Evolutionary conservation across 129 eudicot genomes (phyloP), one percentile per base, ranked within the genome.

Genomic region (Sambucus nigra): DNA sequence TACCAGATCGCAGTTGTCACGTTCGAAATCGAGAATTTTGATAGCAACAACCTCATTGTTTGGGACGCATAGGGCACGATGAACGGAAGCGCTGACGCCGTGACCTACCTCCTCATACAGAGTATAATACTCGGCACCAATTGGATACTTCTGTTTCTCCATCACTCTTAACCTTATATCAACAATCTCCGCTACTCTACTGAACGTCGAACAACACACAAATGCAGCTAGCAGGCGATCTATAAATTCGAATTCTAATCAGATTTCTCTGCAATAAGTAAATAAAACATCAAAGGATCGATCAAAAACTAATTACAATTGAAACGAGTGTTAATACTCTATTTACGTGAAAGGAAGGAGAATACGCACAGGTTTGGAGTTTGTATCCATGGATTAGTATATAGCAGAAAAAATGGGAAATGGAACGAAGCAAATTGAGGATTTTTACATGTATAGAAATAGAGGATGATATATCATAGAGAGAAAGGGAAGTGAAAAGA

Each of bases 21-120:
- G 89, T 59, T 91, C 99, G 39, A 79, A 83, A 72, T 91, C 99
- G 38, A 91, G 82, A 41, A 83, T 73, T 66, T 91, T 91, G 65
- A 91, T 70, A 1, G 99, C 99, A 27, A 91, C 99, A 20, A 86
- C 39, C 70, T 91, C 99, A 45, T 82, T 70, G 65, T 28, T 59
- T 3, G 94, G 80, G 19, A 59, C 63, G 41, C 94, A 91, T 17
- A 62, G 69, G 16, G 99, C 95, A 28, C 99, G 94, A 57, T 69
- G 73, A 65, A 91, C 99, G 15, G 95, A 74, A 5, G 99, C 99
- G 44, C 99, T 91, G 15, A 74, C 94, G 27, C 99, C 99, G 35
- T 72, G 76, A 33, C 99, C 99, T 20, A 91, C 75, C 73, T 85
- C 99, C 74, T 91, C 99, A 40, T 72, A 82, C 72, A 86, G 57